Base-by-base conservation (phyloP, 192 early-diverging fungal genomes). In the Coemansia sp. region DNA sequence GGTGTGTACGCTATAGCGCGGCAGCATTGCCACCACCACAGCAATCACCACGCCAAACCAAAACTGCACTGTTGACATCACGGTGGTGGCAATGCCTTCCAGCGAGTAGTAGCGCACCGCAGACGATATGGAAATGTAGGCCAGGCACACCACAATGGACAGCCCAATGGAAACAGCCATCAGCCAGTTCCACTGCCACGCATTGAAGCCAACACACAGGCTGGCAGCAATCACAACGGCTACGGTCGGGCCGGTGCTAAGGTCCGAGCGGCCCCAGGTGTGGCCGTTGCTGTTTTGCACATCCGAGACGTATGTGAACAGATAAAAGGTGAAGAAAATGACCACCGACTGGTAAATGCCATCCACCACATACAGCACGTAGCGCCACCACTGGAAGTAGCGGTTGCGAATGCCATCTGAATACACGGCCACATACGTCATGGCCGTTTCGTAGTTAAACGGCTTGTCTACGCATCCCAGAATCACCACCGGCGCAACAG, bases 321-420 rank as follows among this genome's bases (percentile, higher is more conserved):
- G 62, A 41, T 85, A 82, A 60, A 86, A 87, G 28, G 82, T 82
- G 65, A 90, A 92, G 66, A 84, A 98, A 43, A 89, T 89, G 11
- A 95, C 83, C 10, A 92, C 59, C 5, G 93, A 96, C 78, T 97
- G 93, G 83, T 90, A 99, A 18, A 97, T 69, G 21, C 88, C 95
- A 62, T 99, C 92, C 11, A 88, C 26, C 58, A 94, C 85, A 64
- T 92, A 97, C 46, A 85, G 38, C 79, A 87, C 91, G 62, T 96
- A 99, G 39, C 90, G 82, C 56, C 76, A 80, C 75, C 88, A 87
- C 49, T 83, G 91, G 63, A 89, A 96, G 16, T 93, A 82, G 37
- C 80, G 79, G 60, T 93, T 86, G 30, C 83, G 79, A 51, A 96
- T 93, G 16, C 96, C 96, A n/a, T 90, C 80, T 11, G 66, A 53